A percentile compares a stretch with the other conserved stretches of the same genome.
These are phyloP conservation scores for Sporothrix pallida DNA, from an alignment of 2,329 filamentous ascomycete genomes.

Conservation along the genomic window DNA sequence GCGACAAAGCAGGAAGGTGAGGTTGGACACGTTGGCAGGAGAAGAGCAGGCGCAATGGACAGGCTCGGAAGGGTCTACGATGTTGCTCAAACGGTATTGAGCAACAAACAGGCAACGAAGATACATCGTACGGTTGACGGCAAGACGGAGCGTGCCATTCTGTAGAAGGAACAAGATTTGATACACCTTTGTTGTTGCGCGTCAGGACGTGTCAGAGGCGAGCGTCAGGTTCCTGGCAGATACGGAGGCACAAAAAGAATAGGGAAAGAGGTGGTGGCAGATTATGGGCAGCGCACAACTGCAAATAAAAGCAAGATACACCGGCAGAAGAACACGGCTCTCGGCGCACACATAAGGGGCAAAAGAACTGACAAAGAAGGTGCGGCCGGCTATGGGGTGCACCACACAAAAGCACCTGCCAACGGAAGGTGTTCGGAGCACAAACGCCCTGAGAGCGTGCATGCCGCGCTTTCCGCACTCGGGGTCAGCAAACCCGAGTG, in stretches of 20 bases:
- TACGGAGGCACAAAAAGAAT: slow-evolving; percentile 5
- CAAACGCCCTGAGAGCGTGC: not conserved
- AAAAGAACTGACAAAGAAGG: not conserved
- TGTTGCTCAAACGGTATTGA: not conserved
- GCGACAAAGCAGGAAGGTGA: slow-evolving; percentile 13
- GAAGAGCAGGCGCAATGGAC: not conserved
- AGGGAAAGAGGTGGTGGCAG: slow-evolving; percentile 19
- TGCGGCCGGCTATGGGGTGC: not conserved
- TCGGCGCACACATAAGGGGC: not conserved
- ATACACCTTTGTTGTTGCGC: not conserved
- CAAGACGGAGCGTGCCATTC: slow-evolving; percentile 4
- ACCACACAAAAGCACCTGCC: slow-evolving; percentile 9
- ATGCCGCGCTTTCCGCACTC: not conserved
- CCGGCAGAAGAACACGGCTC: slow-evolving; percentile 4
- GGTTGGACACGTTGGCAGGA: not conserved
- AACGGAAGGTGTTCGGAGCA: not conserved
- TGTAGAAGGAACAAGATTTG: not conserved
- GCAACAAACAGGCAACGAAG: not conserved
- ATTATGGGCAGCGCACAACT: not conserved
- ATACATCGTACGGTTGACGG: not conserved
- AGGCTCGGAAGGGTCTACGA: not conserved
- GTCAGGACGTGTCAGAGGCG: slow-evolving; percentile 17
- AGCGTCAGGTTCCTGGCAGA: not conserved
- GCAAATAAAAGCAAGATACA: not conserved
- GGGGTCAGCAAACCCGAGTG: not conserved